Evolutionary conservation across 768 basidiomycete species (phyloP), one percentile per base, ranked within the genome.

Genomic region (Ephemerocybe angulata): DNA sequence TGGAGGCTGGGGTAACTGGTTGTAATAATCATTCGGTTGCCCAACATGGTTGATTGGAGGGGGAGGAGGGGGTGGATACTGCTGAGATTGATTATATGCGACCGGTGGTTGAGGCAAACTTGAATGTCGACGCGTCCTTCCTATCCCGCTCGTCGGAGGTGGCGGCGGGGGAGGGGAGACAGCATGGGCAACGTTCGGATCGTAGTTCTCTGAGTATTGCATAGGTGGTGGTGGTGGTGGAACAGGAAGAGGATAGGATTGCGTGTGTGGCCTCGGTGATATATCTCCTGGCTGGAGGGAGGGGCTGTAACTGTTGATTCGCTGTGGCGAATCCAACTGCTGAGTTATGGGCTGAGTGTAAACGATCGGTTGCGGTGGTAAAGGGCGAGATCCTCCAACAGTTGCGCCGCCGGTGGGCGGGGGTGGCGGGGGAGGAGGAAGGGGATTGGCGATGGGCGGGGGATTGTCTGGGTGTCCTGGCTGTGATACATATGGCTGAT

Each of bases 91-190:
- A 46, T 74, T 73, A 52, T 77, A 77, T 52, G 68, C 70, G 22
- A 71, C 59, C 12, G 77, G 82, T 24, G 77, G 80, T 29, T 76
- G 76, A 50, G 82, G 83, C 21, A 86, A 70, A 60, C 77, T 76
- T 7, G 56, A 57, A n/a, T 40, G 57, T 24, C 60, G 64, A 35
- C 56, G 64, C 17, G 55, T 54, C 30, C 60, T 51, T 5, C 56
- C 31, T 38, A 22, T 42, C 21, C 33, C 33, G 33, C 33, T 8
- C 33, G 65, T 63, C 29, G 66, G 64, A 4, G 64, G 67, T 12
- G 71, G 69, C 11, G 67, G 67, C 25, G 68, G 71, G 12, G 68
- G 70, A 33, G 63, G 65, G 6, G 65, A 66, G 21, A 65, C 63
- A 21, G 65, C 55, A 50, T 47, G 52, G 58, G 59, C 59, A 12